Evolutionary conservation across 768 basidiomycete species (phyloP), one percentile per base, ranked within the genome.

Genomic region (Tricholoma sp.): DNA sequence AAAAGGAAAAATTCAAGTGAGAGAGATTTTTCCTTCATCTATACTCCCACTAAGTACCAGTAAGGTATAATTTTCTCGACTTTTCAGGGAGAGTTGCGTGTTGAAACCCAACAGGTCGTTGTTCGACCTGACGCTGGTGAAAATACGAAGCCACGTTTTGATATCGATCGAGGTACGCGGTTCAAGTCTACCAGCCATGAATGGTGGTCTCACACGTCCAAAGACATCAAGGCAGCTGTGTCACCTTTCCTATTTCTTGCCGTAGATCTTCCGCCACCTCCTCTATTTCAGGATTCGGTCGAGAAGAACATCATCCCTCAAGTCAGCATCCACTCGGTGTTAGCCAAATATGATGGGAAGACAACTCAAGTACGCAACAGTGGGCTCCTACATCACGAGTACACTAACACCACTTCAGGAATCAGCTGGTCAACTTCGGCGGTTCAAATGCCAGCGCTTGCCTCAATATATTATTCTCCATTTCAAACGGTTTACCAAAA

Each of bases 281-380:
- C 96, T 13, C 74, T 99, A 37, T 99, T 98, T 73, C 96, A 98
- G 72, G 95, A 98, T 67, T 74, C 90, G 4, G 82, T 96, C 47
- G 94, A 97, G 76, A 97, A 97, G 75, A 98, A 98, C 70, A 98
- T 99, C 69, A 97, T 98, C 61, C 97, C 97, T 32, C 97, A 99
- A 79, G 92, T 97, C 58, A 89, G 88, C 47, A 86, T 99, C 56
- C 85, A 94, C 57, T 85, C 87, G 10, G 87, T 98, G 29, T 79
- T 98, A 20, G 81, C 89, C 17, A 99, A 99, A 72, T 99, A 94
- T 71, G 93, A 98, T 70, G 97, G 97, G 12, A 77, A 75, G 61
- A 91, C 89, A 3, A 90, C 94, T 13, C 93, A 95, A 78, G 93
- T 89, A 65, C 65, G 76, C 24, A 50, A 32, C 50, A 50, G 52